These are phyloP conservation scores for Zoysia matrella DNA, from an alignment of 202 grass and related monocot genomes.

Conservation along the genomic window DNA sequence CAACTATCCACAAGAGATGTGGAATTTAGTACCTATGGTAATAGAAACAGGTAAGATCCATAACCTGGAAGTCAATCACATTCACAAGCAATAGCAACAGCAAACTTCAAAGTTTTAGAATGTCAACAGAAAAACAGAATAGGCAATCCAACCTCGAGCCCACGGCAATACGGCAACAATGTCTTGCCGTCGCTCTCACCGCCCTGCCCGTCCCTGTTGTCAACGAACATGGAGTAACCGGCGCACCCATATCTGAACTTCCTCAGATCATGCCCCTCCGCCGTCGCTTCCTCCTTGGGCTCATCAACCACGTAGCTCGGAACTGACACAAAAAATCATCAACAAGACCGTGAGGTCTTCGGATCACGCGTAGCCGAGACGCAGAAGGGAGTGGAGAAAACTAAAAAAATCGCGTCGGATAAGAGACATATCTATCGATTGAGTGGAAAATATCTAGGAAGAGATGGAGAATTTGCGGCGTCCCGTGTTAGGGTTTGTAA, in stretches of 20 bases:
- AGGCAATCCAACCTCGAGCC: constrained; percentile 76
- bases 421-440: not conserved
- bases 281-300: constrained; percentile 55
- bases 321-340: constrained; percentile 55
- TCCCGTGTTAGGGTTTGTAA: constrained; percentile 42
- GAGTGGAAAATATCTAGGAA: not conserved
- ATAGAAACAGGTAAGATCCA: constrained; percentile 23
- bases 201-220: constrained; percentile 50
- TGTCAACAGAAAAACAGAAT: not conserved
- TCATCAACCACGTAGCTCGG: constrained; percentile 69
- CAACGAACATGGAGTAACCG: constrained; percentile 85
- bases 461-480: not conserved
- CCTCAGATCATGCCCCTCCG: constrained; percentile 61
- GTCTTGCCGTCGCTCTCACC: constrained; percentile 59
- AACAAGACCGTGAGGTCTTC: constrained; percentile 35
- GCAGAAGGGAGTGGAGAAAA: not conserved
- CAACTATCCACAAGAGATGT: not conserved
- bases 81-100: not conserved
- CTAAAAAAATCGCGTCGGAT: not conserved
- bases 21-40: not conserved
- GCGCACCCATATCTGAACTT: constrained; percentile 88
- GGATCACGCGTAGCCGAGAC: not conserved
- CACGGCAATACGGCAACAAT: constrained; percentile 86
- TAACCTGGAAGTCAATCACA: not conserved
- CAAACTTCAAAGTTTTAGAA: not conserved